A percentile compares a stretch with the other conserved stretches of the same genome.
These are phyloP conservation scores for Argentina anserina DNA, from an alignment of 306 rosid genomes.

Conservation along the genomic window DNA sequence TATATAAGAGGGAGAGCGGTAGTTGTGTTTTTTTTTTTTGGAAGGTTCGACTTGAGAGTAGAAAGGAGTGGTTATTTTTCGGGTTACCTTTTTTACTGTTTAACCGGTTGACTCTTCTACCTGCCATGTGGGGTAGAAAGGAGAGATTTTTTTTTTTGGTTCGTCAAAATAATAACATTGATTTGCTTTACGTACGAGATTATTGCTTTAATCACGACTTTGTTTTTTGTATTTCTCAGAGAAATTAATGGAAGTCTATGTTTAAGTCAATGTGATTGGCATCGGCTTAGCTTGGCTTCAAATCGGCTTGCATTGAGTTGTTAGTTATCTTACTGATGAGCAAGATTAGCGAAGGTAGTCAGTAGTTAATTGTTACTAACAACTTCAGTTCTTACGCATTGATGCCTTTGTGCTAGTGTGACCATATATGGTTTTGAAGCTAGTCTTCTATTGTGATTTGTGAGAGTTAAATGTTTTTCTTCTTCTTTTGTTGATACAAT, in stretches of 20 bases:
- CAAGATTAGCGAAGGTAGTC: background rate
- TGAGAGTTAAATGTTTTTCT: too few species aligned
- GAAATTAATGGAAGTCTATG: background rate
- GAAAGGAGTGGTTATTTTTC: background rate
- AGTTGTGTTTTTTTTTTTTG: background rate
- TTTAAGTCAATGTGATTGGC: background rate
- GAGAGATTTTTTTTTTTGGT: background rate
- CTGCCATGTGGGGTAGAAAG: background rate
- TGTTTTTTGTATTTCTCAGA: too few species aligned
- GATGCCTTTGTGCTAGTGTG: too few species aligned
- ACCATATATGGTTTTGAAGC: too few species aligned
- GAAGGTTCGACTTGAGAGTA: background rate
- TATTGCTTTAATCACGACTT: background rate
- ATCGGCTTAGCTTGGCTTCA: background rate
- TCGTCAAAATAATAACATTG: slow-evolving; percentile 13
- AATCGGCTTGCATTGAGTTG: background rate
- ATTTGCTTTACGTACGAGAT: slow-evolving; percentile 4
- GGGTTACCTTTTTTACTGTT: background rate
- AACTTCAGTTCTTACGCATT: too few species aligned
- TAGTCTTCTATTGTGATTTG: too few species aligned
- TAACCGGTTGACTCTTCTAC: slow-evolving; percentile 25
- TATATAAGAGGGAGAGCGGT: slow-evolving; percentile 16
- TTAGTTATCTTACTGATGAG: background rate
- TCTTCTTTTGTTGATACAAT: too few species aligned
- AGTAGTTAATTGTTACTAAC: background rate